Percentiles rank a stretch among this genome's conserved stretches.
Conservation (phyloP, 2,329 filamentous ascomycete species). For the Fusarium circinatum region DNA sequence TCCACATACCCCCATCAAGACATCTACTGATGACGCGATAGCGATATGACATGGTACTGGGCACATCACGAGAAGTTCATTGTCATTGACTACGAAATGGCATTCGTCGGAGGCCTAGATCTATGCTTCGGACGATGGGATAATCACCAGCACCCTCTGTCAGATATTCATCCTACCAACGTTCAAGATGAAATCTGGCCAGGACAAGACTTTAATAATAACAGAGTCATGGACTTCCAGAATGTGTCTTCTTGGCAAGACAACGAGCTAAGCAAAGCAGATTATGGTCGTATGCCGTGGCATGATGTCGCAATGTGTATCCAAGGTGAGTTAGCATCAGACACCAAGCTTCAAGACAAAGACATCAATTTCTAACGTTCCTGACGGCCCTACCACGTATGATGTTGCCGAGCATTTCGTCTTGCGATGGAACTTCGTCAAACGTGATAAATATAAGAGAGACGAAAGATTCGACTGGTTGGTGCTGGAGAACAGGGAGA, state of each 20-base stretch:
- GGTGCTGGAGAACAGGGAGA: constrained; percentile 77
- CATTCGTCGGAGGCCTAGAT: constrained; percentile 94
- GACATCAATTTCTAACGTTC: constrained; percentile 60
- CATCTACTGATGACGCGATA: background rate
- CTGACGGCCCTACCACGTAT: constrained; percentile 77
- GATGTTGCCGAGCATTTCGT: constrained; percentile 97
- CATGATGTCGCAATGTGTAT: constrained; percentile 77
- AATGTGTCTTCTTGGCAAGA: constrained; percentile 91
- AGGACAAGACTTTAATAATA: constrained; percentile 98
- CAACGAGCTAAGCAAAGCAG: constrained; percentile 90
- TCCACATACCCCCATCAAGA: too few relatives aligned
- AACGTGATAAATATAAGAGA: constrained; percentile 97
- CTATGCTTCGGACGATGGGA: constrained; percentile 98
- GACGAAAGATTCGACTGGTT: constrained; percentile 88
- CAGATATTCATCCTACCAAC: constrained; percentile 88
- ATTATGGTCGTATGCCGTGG: constrained; percentile 97
- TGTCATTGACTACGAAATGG: constrained; percentile 89
- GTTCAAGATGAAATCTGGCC: constrained; percentile 88
- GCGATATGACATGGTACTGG: constrained; percentile 87
- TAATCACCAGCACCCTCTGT: constrained; percentile 81
- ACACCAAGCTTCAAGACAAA: background rate
- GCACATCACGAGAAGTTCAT: constrained; percentile 99
- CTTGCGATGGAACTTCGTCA: constrained; percentile 94
- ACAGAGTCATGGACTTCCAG: constrained; percentile 94
- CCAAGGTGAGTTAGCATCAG: constrained; percentile 1